Conservation (phyloP, 1,139 yeast genomes). For the Debaryomyces psychrophilus region DNA sequence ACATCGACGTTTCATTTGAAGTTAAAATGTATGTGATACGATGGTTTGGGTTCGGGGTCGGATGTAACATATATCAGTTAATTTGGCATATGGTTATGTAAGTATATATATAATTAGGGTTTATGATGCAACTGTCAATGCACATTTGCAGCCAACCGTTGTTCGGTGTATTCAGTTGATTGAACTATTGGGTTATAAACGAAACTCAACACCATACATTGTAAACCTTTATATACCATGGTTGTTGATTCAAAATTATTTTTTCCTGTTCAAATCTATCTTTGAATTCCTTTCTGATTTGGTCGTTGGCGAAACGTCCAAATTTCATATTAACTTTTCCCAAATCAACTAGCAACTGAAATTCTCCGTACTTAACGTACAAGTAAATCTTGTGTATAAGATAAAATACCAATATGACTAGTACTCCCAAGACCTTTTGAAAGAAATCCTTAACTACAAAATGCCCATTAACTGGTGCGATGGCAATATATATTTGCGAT, state of each 20-base stretch:
- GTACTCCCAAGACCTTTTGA: slow-evolving; percentile 27
- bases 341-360: slow-evolving; percentile 8
- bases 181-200: not conserved
- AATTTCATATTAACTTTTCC: slow-evolving; percentile 10
- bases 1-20: too few relatives aligned
- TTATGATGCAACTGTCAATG: not conserved
- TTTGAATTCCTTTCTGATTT: slow-evolving; percentile 5
- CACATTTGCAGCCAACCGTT: slow-evolving; percentile 1
- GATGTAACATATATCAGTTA: too few relatives aligned
- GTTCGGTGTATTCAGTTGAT: not conserved
- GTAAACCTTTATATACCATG: slow-evolving; percentile 5
- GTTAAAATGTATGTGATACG: too few relatives aligned
- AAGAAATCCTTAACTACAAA: slow-evolving; percentile 27
- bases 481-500: slow-evolving; percentile 26
- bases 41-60: too few relatives aligned
- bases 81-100: too few relatives aligned
- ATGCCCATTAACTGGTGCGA: slow-evolving; percentile 26
- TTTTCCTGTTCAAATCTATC: slow-evolving; percentile 1
- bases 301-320: slow-evolving; percentile 12
- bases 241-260: not conserved
- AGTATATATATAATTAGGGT: too few relatives aligned
- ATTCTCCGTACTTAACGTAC: slow-evolving; percentile 12
- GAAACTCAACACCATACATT: slow-evolving; percentile 7
- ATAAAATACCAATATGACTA: slow-evolving; percentile 27
- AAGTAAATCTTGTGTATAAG: slow-evolving; percentile 29